phyloP scores from a whole-genome alignment of 2,329 filamentous ascomycete genomes.

The Sporothrix humicola region DNA sequence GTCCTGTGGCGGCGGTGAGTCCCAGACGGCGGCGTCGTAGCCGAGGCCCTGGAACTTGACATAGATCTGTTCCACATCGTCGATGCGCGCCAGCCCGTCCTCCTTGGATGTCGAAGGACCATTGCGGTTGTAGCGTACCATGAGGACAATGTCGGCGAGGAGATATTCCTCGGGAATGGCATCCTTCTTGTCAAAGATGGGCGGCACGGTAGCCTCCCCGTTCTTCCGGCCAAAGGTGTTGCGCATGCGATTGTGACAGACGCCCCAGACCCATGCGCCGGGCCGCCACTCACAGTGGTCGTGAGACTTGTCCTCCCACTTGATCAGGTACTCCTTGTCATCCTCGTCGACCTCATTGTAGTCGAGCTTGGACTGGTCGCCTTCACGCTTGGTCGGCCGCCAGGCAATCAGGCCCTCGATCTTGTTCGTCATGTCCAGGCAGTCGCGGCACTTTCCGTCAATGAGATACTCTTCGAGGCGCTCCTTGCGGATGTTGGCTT shows the following conservation, averaged over 20 bases:
- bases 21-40: conserved; percentile 93
- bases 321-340: conserved; percentile 89
- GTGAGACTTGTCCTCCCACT: conserved; percentile 83
- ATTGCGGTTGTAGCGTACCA: conserved; percentile 65
- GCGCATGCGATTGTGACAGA: conserved; percentile 67
- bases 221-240: conserved; percentile 77
- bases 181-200: conserved; percentile 73
- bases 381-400: conserved; percentile 62
- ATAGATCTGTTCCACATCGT: conserved; percentile 72
- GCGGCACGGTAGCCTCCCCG: conserved; percentile 60
- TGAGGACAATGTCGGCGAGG: conserved; percentile 85
- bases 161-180: conserved; percentile 89
- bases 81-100: conserved; percentile 70
- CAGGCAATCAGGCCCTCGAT: conserved; percentile 84
- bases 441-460: conserved; percentile 82
- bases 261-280: conserved; percentile 85
- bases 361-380: conserved; percentile 48
- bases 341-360: conserved; percentile 69
- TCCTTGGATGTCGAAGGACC: conserved; percentile 53
- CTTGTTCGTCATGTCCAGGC: conserved; percentile 65
- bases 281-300: conserved; percentile 85
- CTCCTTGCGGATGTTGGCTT: conserved; percentile 60
- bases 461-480: conserved; percentile 74
- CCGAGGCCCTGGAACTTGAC: conserved; percentile 93
- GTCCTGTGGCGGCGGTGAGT: conserved; percentile 73